Base-by-base conservation (phyloP, 1,284 basidiomycete species). In the Cryptococcus neoformans region DNA sequence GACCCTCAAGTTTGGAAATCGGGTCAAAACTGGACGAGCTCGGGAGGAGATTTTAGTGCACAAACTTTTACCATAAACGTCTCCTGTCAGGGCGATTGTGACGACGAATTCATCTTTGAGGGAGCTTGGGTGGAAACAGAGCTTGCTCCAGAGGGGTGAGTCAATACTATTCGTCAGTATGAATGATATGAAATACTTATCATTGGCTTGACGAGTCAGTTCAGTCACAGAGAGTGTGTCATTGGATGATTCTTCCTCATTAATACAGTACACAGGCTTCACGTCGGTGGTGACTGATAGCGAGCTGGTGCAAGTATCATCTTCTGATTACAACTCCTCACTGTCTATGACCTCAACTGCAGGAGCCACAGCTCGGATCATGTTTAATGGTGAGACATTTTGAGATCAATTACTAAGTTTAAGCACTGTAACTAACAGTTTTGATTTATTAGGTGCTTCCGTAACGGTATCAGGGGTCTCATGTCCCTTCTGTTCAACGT, bases 281-380 rank as follows among this genome's bases (percentile, higher is more conserved):
- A 37, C 59, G 4, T 51, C 67, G 9, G 41, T 60, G 0, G 50
- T 44, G 3, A 45, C 54, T 34, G 41, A 59, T 39, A 56, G 58
- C 37, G 44, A 47, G 6, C 41, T 55, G 41, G 45, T 53, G 8
- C 34, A 56, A 10, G 36, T 53, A 28, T 46, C 53, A 46, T 12
- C 40, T n/a, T 16, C 48, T 10, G 69, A 69, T 47, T 62, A 65
- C 44, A 49, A 61, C 21, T 40, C 52, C 4, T 67, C 70, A n/a
- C 53, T 72, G 12, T 65, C 62, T 41, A 55, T 62, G 63, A 70
- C 70, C 5, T 37, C 54, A 1, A 65, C 64, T 0, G 50, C 56
- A 4, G 67, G 66, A 10, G 65, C 70, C 8, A 61, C 65, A n/a
- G 70, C 68, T 3, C 56, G 51, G 21, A 55, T 70, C 6, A 57